Evolutionary conservation across 2,329 filamentous ascomycete genomes (phyloP), one percentile per base, ranked within the genome.

Genomic region (Aspergillus hortae): DNA sequence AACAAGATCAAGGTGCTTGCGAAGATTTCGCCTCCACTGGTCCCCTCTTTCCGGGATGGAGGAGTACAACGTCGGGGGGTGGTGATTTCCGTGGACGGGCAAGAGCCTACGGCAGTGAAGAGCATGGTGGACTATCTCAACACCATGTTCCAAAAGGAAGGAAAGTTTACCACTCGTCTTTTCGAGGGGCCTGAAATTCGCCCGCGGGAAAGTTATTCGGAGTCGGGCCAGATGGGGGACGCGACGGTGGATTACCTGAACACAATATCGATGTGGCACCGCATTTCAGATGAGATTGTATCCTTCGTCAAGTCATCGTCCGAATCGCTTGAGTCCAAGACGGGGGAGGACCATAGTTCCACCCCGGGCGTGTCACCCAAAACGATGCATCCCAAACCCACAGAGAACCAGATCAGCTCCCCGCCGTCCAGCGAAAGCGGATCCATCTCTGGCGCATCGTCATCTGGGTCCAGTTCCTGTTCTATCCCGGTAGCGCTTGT

Each of bases 41-140:
- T 74, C 5, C 61, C 63, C 1, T 60, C 63, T 23, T 68, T 67
- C 52, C 61, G 61, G 4, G 61, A 67, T 38, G 54, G 57, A 9
- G 52, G 45, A 15, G 53, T 59, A 5, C 76, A 62, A 59, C 74
- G 77, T 6, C 82, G 91, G n/a, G 92, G 92, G 0, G 83, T 88
- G 0, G 81, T 96, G 35, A 86, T 97, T 56, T 87, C 89, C 0
- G 76, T 97, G 25, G 92, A 97, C 69, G 92, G 92, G 1, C 79
- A 87, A 15, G 81, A 86, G 52, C 68, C 74, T 1, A 77, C 81
- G 9, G 82, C 89, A 4, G 85, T 89, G 3, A 74, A 78, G 3
- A 80, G 82, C 15, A 82, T 96, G 17, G 80, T 87, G 49, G 77
- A 79, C 32, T 86, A 85, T 60, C 75, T 95, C 62, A 78, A 74